Conservation (phyloP, 225 moss, liverwort and hornwort species). For the Sphagnum contortum region DNA sequence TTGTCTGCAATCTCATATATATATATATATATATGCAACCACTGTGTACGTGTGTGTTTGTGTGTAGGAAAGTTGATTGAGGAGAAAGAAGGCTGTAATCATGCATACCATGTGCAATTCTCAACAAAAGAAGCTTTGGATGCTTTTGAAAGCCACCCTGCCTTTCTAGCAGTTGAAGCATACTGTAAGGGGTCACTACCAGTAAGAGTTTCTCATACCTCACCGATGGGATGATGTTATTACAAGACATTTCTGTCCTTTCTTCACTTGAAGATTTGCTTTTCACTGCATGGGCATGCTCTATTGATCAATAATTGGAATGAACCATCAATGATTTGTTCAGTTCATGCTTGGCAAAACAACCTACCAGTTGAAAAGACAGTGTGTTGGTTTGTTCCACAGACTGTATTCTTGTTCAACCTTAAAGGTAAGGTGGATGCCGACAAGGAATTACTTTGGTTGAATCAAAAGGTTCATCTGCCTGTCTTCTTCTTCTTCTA, state of each 20-base stretch:
- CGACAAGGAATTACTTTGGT: conserved; percentile 2
- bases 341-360: too few relatives aligned
- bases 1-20: too few relatives aligned
- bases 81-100: conserved; percentile 13
- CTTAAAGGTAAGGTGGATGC: conserved; percentile 9
- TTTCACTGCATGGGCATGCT: not conserved
- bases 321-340: too few relatives aligned
- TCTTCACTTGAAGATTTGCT: not conserved
- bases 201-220: not conserved
- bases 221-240: too few relatives aligned
- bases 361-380: too few relatives aligned
- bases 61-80: conserved; percentile 8
- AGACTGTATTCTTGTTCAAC: conserved; percentile 15
- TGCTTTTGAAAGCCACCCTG: conserved; percentile 10
- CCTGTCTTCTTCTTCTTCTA: not conserved
- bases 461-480: conserved; percentile 9
- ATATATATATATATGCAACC: too few relatives aligned
- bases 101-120: conserved; percentile 13
- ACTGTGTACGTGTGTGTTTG: too few relatives aligned
- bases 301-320: conserved; percentile 1
- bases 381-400: not conserved
- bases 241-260: too few relatives aligned
- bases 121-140: conserved; percentile 13
- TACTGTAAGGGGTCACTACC: conserved; percentile 9
- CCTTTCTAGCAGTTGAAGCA: conserved; percentile 10